Evolutionary conservation across 73 alveolate genomes (phyloP).

Genomic region (Symbiodinium natans): DNA sequence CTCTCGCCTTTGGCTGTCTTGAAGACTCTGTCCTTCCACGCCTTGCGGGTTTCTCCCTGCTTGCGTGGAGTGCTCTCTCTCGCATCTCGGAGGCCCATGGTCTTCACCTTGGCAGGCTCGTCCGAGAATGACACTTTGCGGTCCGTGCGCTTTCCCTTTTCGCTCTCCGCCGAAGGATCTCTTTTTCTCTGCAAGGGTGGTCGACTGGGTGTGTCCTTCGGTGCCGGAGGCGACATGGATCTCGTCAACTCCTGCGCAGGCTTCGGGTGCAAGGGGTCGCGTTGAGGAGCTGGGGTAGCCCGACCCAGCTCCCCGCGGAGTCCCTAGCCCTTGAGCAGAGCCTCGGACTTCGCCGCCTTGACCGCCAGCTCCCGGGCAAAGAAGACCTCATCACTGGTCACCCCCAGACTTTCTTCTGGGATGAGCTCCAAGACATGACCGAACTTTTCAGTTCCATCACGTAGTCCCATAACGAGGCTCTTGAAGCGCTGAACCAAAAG

Average conservation of each 20-base stretch:
- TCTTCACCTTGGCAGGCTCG: not conserved
- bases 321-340: conserved; percentile 35
- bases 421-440: conserved; percentile 23
- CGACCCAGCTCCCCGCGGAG: conserved; percentile 50
- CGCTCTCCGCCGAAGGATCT: not conserved
- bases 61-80: not conserved
- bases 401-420: conserved; percentile 16
- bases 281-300: not conserved
- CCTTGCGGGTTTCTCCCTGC: not conserved
- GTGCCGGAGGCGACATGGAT: too few species aligned
- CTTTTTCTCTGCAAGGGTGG: not conserved
- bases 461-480: not conserved
- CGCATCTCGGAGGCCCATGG: not conserved
- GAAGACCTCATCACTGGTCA: not conserved
- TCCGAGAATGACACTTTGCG: too few species aligned
- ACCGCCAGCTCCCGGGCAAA: conserved; percentile 34
- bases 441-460: not conserved
- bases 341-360: not conserved
- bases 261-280: not conserved
- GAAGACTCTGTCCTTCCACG: conserved; percentile 18
- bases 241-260: not conserved
- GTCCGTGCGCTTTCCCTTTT: not conserved
- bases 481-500: conserved; percentile 22
- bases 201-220: too few species aligned
- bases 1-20: not conserved